A percentile compares a stretch with the other conserved stretches of the same genome.
phyloP scores from a whole-genome alignment of 176 grass and related monocot genomes.

The Triticum dicoccoides region DNA sequence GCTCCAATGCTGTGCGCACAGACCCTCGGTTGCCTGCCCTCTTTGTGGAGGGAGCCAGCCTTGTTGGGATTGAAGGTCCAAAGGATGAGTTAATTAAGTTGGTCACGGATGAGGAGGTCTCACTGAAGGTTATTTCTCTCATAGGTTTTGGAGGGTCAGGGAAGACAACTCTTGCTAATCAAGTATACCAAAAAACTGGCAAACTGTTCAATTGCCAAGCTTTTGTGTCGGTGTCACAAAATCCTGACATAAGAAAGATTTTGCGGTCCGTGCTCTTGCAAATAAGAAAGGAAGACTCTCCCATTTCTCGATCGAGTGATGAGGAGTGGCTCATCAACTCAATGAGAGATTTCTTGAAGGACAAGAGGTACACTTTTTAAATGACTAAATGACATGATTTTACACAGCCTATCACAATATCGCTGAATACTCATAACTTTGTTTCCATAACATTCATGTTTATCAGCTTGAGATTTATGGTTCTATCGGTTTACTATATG shows the following conservation, averaged over 20 bases:
- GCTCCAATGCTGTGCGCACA: too few species aligned
- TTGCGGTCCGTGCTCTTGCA: too few species aligned
- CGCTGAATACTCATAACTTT: neutral
- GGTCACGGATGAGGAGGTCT: too few species aligned
- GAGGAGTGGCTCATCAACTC: neutral
- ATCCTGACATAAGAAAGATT: too few species aligned
- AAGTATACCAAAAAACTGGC: too few species aligned
- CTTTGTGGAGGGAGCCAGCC: too few species aligned
- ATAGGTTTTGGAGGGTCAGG: too few species aligned
- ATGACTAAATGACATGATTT: neutral
- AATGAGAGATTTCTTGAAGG: conserved; percentile 6
- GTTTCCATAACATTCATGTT: neutral
- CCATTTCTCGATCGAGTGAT: neutral
- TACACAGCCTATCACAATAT: neutral
- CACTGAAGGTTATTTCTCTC: too few species aligned
- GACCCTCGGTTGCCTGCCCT: neutral
- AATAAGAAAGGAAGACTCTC: too few species aligned
- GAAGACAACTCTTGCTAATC: too few species aligned
- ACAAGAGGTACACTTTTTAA: conserved; percentile 6
- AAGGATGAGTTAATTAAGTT: neutral
- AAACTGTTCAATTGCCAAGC: neutral
- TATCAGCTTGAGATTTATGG: neutral
- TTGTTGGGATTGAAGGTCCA: too few species aligned
- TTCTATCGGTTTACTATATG: neutral
- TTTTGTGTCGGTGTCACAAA: conserved; percentile 1